phyloP scores from a whole-genome alignment of 129 eudicot species.

The Pulicaria dysenterica region DNA sequence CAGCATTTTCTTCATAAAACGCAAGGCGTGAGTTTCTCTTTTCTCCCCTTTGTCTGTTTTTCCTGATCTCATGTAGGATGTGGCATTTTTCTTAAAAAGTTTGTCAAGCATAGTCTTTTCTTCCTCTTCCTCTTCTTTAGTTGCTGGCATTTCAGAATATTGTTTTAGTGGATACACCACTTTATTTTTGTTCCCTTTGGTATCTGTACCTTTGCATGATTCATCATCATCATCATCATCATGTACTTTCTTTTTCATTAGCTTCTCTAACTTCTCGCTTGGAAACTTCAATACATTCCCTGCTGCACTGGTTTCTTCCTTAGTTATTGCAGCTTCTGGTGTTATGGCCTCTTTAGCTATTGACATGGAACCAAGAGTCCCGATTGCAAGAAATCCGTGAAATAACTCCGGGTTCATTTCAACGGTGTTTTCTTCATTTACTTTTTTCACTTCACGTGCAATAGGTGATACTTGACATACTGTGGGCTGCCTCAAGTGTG shows the following conservation, averaged over 20 bases:
- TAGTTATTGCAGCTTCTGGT: constrained; percentile 45
- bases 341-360: constrained; percentile 54
- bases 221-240: too few species aligned
- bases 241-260: constrained; percentile 20
- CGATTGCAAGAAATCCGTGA: constrained; percentile 76
- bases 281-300: too few species aligned
- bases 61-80: constrained; percentile 18
- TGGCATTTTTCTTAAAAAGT: constrained; percentile 39
- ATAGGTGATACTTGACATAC: not conserved
- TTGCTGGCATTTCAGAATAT: constrained; percentile 48
- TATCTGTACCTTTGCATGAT: not conserved
- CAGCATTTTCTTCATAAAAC: constrained; percentile 61
- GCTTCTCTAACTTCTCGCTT: constrained; percentile 48
- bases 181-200: constrained; percentile 33
- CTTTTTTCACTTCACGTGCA: constrained; percentile 30
- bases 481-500: constrained; percentile 28
- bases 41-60: constrained; percentile 29
- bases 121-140: constrained; percentile 37
- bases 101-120: constrained; percentile 43
- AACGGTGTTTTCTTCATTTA: constrained; percentile 28
- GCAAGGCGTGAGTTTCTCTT: constrained; percentile 27
- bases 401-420: constrained; percentile 35
- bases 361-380: constrained; percentile 67
- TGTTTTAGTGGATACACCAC: constrained; percentile 55
- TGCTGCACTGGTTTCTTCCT: constrained; percentile 39